phyloP scores from a whole-genome alignment of 2,329 filamentous ascomycete species.

The Rugonectria rugulosa region DNA sequence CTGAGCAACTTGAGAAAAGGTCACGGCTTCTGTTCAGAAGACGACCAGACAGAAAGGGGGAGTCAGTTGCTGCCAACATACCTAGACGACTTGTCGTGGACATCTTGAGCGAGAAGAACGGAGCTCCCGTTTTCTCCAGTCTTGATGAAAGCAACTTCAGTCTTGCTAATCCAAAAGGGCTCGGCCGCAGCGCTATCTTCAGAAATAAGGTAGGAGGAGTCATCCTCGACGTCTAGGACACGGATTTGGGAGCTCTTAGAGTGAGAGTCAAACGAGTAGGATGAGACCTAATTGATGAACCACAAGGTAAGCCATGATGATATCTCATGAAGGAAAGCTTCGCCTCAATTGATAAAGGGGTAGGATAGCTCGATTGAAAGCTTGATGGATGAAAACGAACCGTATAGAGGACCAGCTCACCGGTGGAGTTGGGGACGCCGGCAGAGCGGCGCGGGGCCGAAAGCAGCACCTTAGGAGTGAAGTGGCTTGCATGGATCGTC shows the following conservation, averaged over 20 bases:
- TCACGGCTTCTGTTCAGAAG: no score
- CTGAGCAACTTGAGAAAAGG: no score
- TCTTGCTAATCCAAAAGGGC: slow-evolving; percentile 78
- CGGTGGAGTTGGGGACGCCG: slow-evolving; percentile 73
- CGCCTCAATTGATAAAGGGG: no score
- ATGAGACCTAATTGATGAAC: slow-evolving; percentile 58
- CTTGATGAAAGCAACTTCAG: slow-evolving; percentile 65
- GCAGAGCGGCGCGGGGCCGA: slow-evolving; percentile 76
- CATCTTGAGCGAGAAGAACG: slow-evolving; percentile 51
- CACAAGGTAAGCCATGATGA: not conserved
- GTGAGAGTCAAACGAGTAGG: slow-evolving; percentile 83
- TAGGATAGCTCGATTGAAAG: no score
- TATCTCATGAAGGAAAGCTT: not conserved
- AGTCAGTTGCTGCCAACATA: slow-evolving; percentile 38
- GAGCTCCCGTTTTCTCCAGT: slow-evolving; percentile 56
- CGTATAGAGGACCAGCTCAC: slow-evolving; percentile 71
- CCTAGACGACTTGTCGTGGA: slow-evolving; percentile 46
- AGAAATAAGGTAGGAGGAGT: slow-evolving; percentile 70
- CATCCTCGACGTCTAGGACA: slow-evolving; percentile 72
- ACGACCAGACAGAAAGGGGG: no score
- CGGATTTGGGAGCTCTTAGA: slow-evolving; percentile 72
- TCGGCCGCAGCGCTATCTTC: slow-evolving; percentile 72
- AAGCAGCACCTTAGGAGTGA: slow-evolving; percentile 80
- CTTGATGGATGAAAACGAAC: slow-evolving; percentile 47
- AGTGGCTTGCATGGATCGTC: slow-evolving; percentile 74